Evolutionary conservation across 495 filamentous ascomycete species (phyloP), one percentile per base, ranked within the genome.

Genomic region (Haplographium delicatum): DNA sequence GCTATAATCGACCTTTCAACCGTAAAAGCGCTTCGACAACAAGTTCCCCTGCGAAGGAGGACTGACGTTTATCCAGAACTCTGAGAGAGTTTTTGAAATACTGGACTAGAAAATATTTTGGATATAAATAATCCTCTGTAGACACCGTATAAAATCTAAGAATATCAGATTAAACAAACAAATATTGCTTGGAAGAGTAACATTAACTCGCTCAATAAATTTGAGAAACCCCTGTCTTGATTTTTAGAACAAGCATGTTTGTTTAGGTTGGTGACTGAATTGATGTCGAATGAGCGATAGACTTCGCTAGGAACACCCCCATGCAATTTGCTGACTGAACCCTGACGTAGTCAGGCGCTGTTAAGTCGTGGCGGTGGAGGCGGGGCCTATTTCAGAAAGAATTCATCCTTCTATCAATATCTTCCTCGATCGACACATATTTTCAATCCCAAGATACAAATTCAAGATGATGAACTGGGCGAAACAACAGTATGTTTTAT

Each of bases 401-500:
- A 39, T 48, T 39, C n/a, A 16, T 27, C 42, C 42, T 25, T 25
- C 25, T 40, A 34, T 48, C 38, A 48, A 48, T 18, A 48, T 39
- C 15, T 19, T 10, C 28, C 40, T 44, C 33, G 35, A 57, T 24
- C 39, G 8, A 44, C 35, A 51, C 42, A 27, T 24, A 41, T 23
- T 10, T 33, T 26, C 18, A 31, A 25, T 31, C 6, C 24, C 41
- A 53, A 50, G 34, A 37, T 22, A 10, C 15, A 18, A 19, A 31
- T 52, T 58, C 57, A 64, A 57, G 44, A 66, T 66, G 64, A 57
- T 66, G 45, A 84, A 86, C 69, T 88, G 84, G 84, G 74, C 85
- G 44, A 85, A 86, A 64, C 78, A 83, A 58, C 77, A 79, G 84
- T 85, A 74, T 54, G 81, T 71, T 24, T 22, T 16, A 40, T 47